Base-by-base conservation (phyloP, 2,329 filamentous ascomycete genomes). In the Aspergillus hortae region DNA sequence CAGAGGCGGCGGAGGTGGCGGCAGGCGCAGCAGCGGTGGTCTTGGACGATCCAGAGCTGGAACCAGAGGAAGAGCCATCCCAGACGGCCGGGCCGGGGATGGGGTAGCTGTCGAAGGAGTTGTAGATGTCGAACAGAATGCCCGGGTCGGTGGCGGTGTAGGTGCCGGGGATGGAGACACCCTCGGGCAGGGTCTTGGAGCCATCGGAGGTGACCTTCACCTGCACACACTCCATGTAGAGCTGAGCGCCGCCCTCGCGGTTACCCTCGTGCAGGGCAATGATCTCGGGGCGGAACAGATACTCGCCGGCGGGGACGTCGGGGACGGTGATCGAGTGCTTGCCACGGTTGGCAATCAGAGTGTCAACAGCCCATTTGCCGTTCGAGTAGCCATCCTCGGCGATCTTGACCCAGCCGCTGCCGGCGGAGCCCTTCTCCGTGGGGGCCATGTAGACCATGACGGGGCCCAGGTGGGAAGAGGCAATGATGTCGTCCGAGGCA, bases 171-270 rank as follows among this genome's bases (percentile, higher is more conserved):
- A 61, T 51, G 41, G 55, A 56, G 36, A 61, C 59, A 46, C 59
- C 59, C 2, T 27, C 52, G 17, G 59, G 57, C 10, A 61, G 56
- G 12, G 54, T 41, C 7, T 51, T 56, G 45, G 56, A 48, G 7
- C 59, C 59, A 45, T 52, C 49, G 19, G 57, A 58, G 51, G 57
- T 61, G 47, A 61, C 54, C 52, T 58, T 56, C 47, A 61, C 36
- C 51, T 61, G 59, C 35, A 61, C 57, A 51, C 59, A 61, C 52
- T 61, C 59, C 59, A 61, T 61, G 52, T 61, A 61, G 49, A 61
- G 53, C 54, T 61, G 59, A 36, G 59, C 59, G 32, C 59, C 59
- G 6, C 51, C 52, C 47, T 56, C 10, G 40, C 49, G 48, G 47
- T 51, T 51, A 25, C 50, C 59, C 54, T 58, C 55, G 48, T 61